These are phyloP conservation scores for Lactarius akahatsu DNA, from an alignment of 768 basidiomycete species.

Conservation along the genomic window DNA sequence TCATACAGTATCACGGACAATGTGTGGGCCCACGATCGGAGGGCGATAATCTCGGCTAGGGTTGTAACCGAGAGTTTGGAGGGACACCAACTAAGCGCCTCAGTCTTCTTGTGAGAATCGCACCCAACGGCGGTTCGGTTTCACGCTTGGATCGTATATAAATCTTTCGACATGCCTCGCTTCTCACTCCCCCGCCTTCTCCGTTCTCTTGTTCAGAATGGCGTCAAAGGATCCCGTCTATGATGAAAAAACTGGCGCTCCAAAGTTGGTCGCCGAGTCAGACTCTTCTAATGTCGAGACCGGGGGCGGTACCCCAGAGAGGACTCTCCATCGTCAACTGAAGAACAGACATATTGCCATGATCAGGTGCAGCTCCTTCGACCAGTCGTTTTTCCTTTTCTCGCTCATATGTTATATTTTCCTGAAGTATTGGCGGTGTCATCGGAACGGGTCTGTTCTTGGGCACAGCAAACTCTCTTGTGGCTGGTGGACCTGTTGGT, in stretches of 20 bases:
- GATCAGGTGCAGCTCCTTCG: slow-evolving; percentile 53
- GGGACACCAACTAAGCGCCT: background rate
- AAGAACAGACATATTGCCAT: slow-evolving; percentile 74
- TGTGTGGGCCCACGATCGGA: background rate
- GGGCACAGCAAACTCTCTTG: slow-evolving; percentile 50
- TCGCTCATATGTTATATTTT: slow-evolving; percentile 10
- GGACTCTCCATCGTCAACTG: slow-evolving; percentile 34
- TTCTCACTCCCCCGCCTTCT: slow-evolving; percentile 6
- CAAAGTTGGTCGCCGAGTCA: background rate
- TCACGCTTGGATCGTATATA: background rate
- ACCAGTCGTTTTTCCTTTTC: background rate
- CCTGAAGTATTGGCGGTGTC: slow-evolving; percentile 40
- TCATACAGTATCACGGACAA: background rate
- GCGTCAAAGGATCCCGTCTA: slow-evolving; percentile 24
- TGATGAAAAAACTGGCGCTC: slow-evolving; percentile 12
- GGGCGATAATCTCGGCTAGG: background rate
- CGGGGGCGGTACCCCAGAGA: background rate
- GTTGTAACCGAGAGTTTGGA: background rate
- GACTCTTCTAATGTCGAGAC: slow-evolving; percentile 1
- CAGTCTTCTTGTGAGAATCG: background rate
- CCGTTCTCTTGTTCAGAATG: slow-evolving; percentile 31
- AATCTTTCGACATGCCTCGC: background rate
- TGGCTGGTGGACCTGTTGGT: slow-evolving; percentile 70
- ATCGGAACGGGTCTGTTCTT: slow-evolving; percentile 41
- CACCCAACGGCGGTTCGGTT: background rate